Evolutionary conservation across 2,329 filamentous ascomycete species (phyloP), one percentile per base, ranked within the genome.

Genomic region (Exophiala alcalophila): DNA sequence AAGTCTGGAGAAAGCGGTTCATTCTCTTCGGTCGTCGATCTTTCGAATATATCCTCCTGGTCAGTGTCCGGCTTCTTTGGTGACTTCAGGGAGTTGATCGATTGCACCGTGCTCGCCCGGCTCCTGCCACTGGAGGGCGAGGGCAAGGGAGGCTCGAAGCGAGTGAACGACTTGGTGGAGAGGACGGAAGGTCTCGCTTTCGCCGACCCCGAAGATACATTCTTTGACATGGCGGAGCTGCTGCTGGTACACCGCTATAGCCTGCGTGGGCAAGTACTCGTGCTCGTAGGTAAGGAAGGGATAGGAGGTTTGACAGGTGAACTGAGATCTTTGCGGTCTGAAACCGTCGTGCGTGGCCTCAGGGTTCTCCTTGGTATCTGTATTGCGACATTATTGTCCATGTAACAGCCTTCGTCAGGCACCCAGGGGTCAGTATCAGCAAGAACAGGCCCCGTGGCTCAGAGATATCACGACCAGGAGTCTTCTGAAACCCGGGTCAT

Each of bases 211-310:
- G 42, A 44, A 14, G 49, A 49, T 23, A 38, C 40, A 24, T 40
- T 40, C 32, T 43, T 47, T 19, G 41, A 48, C 49, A 52, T 52
- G 25, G 40, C 78, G 74, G 66, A 66, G 61, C 55, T 84, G 81
- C 57, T 69, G 76, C 40, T 74, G 73, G 64, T 75, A n/a, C n/a
- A n/a, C n/a, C n/a, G n/a, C n/a, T n/a, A n/a, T n/a, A n/a, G n/a
- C n/a, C n/a, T n/a, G n/a, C n/a, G n/a, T n/a, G n/a, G n/a, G n/a
- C n/a, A n/a, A n/a, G n/a, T n/a, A n/a, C n/a, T n/a, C n/a, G n/a
- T n/a, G n/a, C n/a, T n/a, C n/a, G n/a, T n/a, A n/a, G n/a, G n/a
- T n/a, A n/a, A n/a, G n/a, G n/a, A n/a, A n/a, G n/a, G n/a, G n/a
- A n/a, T n/a, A n/a, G n/a, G n/a, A n/a, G n/a, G n/a, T n/a, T n/a